Evolutionary conservation across 139 green algal species (phyloP).

Genomic region (Spirogloea muscicola): DNA sequence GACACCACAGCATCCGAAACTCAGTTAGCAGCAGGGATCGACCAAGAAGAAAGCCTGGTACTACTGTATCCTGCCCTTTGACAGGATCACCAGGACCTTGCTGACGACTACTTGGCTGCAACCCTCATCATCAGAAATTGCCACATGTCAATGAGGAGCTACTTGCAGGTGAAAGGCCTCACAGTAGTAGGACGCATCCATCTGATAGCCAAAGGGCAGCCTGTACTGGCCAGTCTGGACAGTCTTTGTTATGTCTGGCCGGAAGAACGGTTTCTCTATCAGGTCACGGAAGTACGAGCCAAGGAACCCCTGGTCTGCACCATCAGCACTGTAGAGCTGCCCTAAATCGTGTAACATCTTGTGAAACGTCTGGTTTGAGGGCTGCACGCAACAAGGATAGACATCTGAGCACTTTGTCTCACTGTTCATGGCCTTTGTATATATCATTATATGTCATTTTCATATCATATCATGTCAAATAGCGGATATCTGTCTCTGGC

Average conservation of each 20-base stretch:
- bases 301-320: constrained; percentile 43
- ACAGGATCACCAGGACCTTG: neutral
- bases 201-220: constrained; percentile 43
- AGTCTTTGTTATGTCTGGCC: neutral
- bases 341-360: constrained; percentile 25
- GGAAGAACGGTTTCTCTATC: constrained; percentile 20
- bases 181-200: constrained; percentile 39
- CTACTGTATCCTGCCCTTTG: neutral
- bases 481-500: neutral
- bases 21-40: neutral
- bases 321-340: constrained; percentile 1
- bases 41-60: neutral
- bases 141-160: neutral
- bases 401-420: neutral
- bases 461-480: no score
- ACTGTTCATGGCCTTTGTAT: neutral
- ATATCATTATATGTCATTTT: no score
- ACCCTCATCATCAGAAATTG: neutral
- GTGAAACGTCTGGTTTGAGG: constrained; percentile 24
- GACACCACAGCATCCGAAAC: neutral
- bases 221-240: constrained; percentile 14
- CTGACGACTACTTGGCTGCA: neutral
- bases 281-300: constrained; percentile 20
- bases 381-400: constrained; percentile 13
- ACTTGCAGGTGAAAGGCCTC: constrained; percentile 8